Evolutionary conservation across 306 rosid genomes (phyloP).

Genomic region (Cucurbita moschata): DNA sequence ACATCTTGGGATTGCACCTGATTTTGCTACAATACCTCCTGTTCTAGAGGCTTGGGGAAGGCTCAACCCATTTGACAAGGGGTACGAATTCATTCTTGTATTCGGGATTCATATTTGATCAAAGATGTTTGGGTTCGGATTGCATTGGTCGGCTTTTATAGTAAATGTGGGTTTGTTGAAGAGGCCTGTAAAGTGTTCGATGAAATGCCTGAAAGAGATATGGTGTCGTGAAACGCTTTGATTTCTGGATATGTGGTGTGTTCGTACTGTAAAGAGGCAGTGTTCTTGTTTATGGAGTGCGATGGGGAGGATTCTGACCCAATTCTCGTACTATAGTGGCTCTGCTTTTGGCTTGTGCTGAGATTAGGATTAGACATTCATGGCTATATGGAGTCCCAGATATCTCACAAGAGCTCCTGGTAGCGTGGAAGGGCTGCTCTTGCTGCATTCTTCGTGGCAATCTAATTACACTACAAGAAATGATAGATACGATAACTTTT

Average conservation of each 20-base stretch:
- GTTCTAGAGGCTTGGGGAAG: constrained; percentile 33
- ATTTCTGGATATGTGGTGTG: constrained; percentile 26
- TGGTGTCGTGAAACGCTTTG: constrained; percentile 33
- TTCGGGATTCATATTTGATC: constrained; percentile 9
- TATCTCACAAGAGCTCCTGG: neutral
- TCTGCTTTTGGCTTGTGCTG: constrained; percentile 24
- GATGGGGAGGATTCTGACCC: constrained; percentile 18
- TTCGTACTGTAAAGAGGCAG: constrained; percentile 14
- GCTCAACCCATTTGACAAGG: constrained; percentile 18
- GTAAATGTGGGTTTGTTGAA: constrained; percentile 21
- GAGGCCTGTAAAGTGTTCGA: constrained; percentile 26
- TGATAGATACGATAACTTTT: too few relatives aligned
- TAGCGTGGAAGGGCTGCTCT: neutral
- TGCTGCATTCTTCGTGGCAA: neutral
- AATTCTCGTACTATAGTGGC: constrained; percentile 30
- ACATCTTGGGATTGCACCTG: constrained; percentile 15
- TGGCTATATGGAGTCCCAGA: neutral
- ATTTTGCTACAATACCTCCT: constrained; percentile 24
- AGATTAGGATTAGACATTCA: constrained; percentile 24
- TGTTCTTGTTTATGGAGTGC: constrained; percentile 21
- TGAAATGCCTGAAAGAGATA: constrained; percentile 25
- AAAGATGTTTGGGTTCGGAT: constrained; percentile 27
- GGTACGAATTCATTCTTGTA: constrained; percentile 17
- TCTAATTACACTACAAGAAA: too few relatives aligned
- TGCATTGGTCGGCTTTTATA: constrained; percentile 30